Evolutionary conservation across 805 yeast genomes (phyloP).

Genomic region (Candida golubevii): DNA sequence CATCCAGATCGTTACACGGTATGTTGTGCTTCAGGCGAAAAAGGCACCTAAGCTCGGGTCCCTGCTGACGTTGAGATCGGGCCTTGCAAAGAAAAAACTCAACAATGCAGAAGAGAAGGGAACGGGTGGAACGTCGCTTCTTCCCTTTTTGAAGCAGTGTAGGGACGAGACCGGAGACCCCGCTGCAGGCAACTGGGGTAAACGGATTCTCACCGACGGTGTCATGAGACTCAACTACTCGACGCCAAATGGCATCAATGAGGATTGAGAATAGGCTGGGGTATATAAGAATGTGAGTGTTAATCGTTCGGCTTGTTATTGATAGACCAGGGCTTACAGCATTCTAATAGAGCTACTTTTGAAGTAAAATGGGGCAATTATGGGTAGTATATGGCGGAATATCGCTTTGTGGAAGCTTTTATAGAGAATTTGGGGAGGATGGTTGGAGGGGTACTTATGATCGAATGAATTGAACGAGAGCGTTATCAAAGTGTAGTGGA

Average conservation of each 20-base stretch:
- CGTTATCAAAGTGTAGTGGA: no score
- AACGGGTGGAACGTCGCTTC: conserved; percentile 89
- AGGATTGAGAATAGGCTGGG: conserved; percentile 22
- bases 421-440: no score
- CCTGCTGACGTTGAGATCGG: conserved; percentile 59
- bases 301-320: no score
- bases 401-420: no score
- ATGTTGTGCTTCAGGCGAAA: conserved; percentile 75
- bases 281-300: no score
- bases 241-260: conserved; percentile 37
- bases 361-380: no score
- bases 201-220: conserved; percentile 59
- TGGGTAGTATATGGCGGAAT: no score
- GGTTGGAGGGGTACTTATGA: no score
- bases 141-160: conserved; percentile 91
- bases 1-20: conserved; percentile 87
- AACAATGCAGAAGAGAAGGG: conserved; percentile 62
- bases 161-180: conserved; percentile 94
- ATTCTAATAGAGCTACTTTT: no score
- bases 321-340: no score
- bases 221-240: conserved; percentile 40
- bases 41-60: conserved; percentile 50
- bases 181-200: conserved; percentile 93
- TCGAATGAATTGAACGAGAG: no score
- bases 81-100: conserved; percentile 49